Evolutionary conservation across 805 yeast genomes (phyloP).

Genomic region (Pichia manshurica): DNA sequence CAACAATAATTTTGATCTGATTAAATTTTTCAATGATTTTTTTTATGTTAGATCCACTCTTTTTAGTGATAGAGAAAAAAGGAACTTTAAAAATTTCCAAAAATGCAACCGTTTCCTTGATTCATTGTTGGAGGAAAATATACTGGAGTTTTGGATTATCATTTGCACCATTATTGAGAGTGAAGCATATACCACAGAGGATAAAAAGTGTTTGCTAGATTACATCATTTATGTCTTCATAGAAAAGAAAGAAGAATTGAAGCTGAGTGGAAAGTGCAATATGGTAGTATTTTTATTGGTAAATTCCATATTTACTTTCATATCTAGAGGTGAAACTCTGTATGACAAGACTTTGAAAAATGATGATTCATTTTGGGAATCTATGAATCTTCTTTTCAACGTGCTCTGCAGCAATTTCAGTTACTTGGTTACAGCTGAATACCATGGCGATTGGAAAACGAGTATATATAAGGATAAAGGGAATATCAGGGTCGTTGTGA

Average conservation of each 20-base stretch:
- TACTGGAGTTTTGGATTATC: slow-evolving; percentile 11
- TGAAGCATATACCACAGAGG: not conserved
- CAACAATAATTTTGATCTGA: slow-evolving; percentile 9
- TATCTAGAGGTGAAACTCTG: not conserved
- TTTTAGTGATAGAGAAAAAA: slow-evolving; percentile 3
- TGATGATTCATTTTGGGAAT: slow-evolving; percentile 15
- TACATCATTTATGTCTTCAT: slow-evolving; percentile 22
- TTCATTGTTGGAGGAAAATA: slow-evolving; percentile 12
- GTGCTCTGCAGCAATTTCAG: slow-evolving; percentile 16
- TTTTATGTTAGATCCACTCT: slow-evolving; percentile 11
- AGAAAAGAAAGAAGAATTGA: slow-evolving; percentile 11
- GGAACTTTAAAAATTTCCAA: slow-evolving; percentile 11
- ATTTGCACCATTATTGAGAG: slow-evolving; percentile 15
- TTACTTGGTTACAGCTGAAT: not conserved
- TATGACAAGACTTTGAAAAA: not conserved
- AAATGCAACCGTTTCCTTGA: slow-evolving; percentile 15
- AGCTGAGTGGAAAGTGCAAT: not conserved
- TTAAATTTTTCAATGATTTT: slow-evolving; percentile 8
- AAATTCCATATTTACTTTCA: slow-evolving; percentile 10
- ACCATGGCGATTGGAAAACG: not conserved
- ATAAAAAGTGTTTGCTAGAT: slow-evolving; percentile 17
- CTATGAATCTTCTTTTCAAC: slow-evolving; percentile 20
- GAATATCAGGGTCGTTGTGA: slow-evolving; percentile 15
- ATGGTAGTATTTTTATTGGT: slow-evolving; percentile 16
- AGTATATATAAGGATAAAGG: not conserved